These are phyloP conservation scores for Cavenderia fasciculata DNA, from an alignment of 78 protist genomes.

Conservation along the genomic window DNA sequence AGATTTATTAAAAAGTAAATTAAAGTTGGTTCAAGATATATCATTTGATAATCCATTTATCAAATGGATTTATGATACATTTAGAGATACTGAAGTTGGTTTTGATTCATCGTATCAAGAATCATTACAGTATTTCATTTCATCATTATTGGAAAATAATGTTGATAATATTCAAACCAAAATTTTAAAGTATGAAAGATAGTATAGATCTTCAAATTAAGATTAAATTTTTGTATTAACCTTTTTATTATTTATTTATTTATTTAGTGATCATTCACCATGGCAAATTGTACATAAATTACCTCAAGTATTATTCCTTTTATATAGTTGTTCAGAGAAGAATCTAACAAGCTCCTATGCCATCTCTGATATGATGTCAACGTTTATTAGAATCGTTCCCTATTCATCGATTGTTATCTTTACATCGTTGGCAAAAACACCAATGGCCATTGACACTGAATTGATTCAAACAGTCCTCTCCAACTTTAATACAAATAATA, in stretches of 20 bases:
- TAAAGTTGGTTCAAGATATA: neutral
- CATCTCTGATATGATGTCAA: neutral
- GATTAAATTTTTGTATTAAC: no score
- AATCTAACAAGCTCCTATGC: neutral
- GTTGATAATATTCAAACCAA: no score
- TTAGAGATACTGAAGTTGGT: conserved; percentile 20
- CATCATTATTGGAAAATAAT: no score
- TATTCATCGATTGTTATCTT: conserved; percentile 37
- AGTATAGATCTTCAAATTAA: no score
- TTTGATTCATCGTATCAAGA: neutral
- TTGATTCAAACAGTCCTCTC: neutral
- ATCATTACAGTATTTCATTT: no score
- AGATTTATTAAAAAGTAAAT: conserved; percentile 20
- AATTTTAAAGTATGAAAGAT: conserved; percentile 15
- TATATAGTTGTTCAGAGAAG: conserved; percentile 28
- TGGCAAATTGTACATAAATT: conserved; percentile 27
- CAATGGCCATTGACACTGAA: neutral
- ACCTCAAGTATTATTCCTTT: conserved; percentile 32
- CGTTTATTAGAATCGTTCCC: conserved; percentile 27
- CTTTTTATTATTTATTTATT: neutral
- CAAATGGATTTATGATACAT: conserved; percentile 32
- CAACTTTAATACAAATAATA: neutral
- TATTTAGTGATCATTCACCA: conserved; percentile 43
- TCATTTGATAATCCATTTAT: neutral
- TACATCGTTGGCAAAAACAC: conserved; percentile 8